Conservation (phyloP, 225 moss, liverwort and hornwort genomes). For the Sphagnum contortum region DNA sequence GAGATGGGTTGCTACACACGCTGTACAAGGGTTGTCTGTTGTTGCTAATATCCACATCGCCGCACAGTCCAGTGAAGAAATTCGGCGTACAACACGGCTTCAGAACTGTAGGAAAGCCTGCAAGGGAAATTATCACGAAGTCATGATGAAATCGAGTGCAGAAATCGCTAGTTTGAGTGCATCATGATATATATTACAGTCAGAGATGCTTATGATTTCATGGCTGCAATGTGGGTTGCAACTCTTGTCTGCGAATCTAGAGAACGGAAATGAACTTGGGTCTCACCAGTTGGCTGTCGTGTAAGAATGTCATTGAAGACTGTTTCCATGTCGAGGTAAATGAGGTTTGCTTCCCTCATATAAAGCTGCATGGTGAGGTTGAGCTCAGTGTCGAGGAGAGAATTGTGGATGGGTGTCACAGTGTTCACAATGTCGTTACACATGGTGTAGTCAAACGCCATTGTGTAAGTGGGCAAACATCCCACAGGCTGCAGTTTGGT, state of each 20-base stretch:
- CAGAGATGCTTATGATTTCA: no score
- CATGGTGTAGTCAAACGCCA: conserved; percentile 5
- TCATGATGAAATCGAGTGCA: no score
- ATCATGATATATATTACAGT: no score
- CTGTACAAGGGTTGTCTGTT: conserved; percentile 11
- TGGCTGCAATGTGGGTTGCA: no score
- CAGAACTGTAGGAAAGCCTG: conserved; percentile 25
- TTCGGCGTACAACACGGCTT: conserved; percentile 26
- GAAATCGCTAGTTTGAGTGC: no score
- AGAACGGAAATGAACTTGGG: neutral
- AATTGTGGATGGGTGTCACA: conserved; percentile 29
- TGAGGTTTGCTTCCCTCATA: conserved; percentile 5
- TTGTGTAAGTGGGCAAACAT: conserved; percentile 26
- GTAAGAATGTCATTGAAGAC: conserved; percentile 6
- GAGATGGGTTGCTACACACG: conserved; percentile 24
- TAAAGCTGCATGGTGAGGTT: neutral
- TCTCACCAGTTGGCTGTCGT: conserved; percentile 1
- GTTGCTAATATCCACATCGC: conserved; percentile 13
- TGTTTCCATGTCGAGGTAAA: conserved; percentile 17
- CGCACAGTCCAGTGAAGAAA: conserved; percentile 24
- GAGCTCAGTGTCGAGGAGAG: conserved; percentile 6
- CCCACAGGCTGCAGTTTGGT: conserved; percentile 20
- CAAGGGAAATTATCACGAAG: neutral
- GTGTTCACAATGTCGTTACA: conserved; percentile 14
- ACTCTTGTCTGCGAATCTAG: neutral